Percentiles rank a stretch among this genome's conserved stretches.
Evolutionary conservation across 2,329 filamentous ascomycete genomes (phyloP).

Genomic region (Phyllosticta capitalensis): DNA sequence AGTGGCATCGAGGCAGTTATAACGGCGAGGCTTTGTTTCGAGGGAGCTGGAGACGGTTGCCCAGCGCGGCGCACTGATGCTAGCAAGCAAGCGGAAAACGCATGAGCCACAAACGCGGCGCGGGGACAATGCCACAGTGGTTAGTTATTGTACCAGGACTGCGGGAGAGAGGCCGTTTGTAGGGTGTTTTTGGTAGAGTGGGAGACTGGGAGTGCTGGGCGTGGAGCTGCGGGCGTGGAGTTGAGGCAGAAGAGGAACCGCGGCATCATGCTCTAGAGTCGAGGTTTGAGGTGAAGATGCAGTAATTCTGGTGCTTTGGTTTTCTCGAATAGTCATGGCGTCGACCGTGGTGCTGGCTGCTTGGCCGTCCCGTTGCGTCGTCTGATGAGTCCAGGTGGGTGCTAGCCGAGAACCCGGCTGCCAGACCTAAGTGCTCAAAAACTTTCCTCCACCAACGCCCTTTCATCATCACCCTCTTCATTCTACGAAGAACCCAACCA

Average conservation of each 20-base stretch:
- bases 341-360: not conserved
- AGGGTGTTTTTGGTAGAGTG: not conserved
- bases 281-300: too few species aligned
- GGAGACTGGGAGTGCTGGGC: not conserved
- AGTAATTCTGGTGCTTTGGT: too few species aligned
- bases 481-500: slow-evolving; percentile 7
- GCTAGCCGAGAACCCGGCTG: not conserved
- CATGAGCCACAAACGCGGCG: not conserved
- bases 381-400: not conserved
- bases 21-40: not conserved
- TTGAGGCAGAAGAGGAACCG: too few species aligned
- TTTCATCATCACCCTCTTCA: slow-evolving; percentile 9
- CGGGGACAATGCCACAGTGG: not conserved
- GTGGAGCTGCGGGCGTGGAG: not conserved
- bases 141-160: not conserved
- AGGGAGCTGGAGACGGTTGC: not conserved
- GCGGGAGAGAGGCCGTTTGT: not conserved
- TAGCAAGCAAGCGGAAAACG: too few species aligned
- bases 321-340: too few species aligned
- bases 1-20: not conserved
- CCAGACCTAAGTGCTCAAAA: slow-evolving; percentile 3
- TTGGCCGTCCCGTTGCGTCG: not conserved
- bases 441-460: slow-evolving; percentile 9
- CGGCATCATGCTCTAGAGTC: too few species aligned
- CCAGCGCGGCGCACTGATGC: too few species aligned